These are phyloP conservation scores for Jamesozyma hellenica DNA, from an alignment of 805 yeast species.

Conservation along the genomic window DNA sequence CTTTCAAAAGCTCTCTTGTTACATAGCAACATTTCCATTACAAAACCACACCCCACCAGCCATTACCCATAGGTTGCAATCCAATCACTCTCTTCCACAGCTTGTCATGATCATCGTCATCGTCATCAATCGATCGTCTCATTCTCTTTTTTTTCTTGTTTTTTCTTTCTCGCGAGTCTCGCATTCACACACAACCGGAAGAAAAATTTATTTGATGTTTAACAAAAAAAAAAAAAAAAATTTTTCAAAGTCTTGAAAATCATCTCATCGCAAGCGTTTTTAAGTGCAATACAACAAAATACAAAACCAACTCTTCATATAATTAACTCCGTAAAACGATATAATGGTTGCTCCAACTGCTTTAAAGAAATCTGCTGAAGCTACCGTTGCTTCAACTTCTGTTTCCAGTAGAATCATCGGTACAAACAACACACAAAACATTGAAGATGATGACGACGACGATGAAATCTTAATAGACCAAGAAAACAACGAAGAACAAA, in stretches of 20 bases:
- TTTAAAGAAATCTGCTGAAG: slow-evolving; percentile 20
- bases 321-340: too few species aligned
- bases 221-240: slow-evolving; percentile 3
- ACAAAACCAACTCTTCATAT: too few species aligned
- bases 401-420: slow-evolving; percentile 27
- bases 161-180: not conserved
- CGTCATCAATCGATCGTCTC: not conserved
- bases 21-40: too few species aligned
- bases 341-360: slow-evolving; percentile 32
- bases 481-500: slow-evolving; percentile 19
- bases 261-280: slow-evolving; percentile 27
- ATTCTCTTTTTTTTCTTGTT: not conserved
- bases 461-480: slow-evolving; percentile 33
- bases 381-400: not conserved
- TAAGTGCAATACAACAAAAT: too few species aligned
- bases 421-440: slow-evolving; percentile 21
- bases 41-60: too few species aligned
- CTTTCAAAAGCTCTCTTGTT: too few species aligned
- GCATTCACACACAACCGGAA: not conserved
- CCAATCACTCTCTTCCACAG: too few species aligned
- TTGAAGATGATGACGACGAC: slow-evolving; percentile 29
- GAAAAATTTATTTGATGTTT: not conserved
- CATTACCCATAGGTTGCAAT: too few species aligned
- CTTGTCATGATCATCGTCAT: too few species aligned
- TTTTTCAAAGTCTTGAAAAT: slow-evolving; percentile 12